A percentile compares a stretch with the other conserved stretches of the same genome.
These are phyloP conservation scores for Starmerella tilneyi DNA, from an alignment of 805 yeast genomes.

Conservation along the genomic window DNA sequence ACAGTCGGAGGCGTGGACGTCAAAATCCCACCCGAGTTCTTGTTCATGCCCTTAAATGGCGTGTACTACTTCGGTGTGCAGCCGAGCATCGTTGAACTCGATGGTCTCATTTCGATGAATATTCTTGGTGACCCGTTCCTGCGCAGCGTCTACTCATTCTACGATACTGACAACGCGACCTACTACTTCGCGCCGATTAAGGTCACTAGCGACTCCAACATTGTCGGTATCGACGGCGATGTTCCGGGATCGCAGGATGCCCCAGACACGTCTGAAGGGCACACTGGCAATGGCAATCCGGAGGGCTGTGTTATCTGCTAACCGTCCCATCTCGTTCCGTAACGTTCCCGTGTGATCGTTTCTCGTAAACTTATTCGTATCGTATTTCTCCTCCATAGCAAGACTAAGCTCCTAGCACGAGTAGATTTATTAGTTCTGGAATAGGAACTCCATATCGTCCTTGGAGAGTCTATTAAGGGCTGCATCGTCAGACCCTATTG, in stretches of 20 bases:
- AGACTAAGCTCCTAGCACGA: too few relatives aligned
- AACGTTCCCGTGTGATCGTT: too few relatives aligned
- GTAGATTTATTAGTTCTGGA: conserved; percentile 47
- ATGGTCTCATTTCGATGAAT: conserved; percentile 3
- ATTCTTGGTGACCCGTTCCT: conserved; percentile 43
- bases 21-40: conserved; percentile 21
- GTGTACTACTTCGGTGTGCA: conserved; percentile 3
- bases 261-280: conserved; percentile 1
- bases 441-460: conserved; percentile 88
- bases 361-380: too few relatives aligned
- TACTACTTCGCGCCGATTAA: conserved; percentile 44
- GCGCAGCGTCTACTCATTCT: conserved; percentile 54
- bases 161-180: conserved; percentile 47
- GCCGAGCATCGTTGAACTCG: not conserved
- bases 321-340: not conserved
- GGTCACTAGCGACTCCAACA: not conserved
- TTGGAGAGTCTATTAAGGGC: conserved; percentile 86
- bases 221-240: conserved; percentile 1
- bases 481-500: conserved; percentile 82
- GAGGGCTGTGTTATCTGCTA: not conserved
- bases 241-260: conserved; percentile 4
- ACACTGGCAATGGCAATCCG: conserved; percentile 4
- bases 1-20: conserved; percentile 19
- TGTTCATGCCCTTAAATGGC: conserved; percentile 17
- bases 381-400: too few relatives aligned